phyloP scores from a whole-genome alignment of 768 basidiomycete species.

The Termitomyces sp. region DNA sequence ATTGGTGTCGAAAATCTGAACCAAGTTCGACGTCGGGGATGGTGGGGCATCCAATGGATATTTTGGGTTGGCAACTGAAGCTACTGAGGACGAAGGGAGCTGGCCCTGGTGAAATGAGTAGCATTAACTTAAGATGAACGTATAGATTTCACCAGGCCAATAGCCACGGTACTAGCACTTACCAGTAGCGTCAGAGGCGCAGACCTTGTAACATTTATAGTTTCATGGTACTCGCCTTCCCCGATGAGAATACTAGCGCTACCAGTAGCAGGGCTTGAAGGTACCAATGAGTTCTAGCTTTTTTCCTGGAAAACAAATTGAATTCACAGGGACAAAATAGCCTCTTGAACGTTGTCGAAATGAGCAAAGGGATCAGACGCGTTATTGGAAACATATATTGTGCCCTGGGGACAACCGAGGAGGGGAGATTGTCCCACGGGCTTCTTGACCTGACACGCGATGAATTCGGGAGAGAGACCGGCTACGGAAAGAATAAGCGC shows the following conservation, averaged over 20 bases:
- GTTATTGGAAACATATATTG: constrained; percentile 54
- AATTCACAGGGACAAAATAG: constrained; percentile 55
- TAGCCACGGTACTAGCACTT: constrained; percentile 12
- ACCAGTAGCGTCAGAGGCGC: constrained; percentile 60
- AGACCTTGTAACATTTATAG: constrained; percentile 52
- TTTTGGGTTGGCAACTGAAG: constrained; percentile 28
- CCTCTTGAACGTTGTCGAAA: constrained; percentile 53
- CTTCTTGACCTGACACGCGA: constrained; percentile 54
- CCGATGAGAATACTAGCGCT: constrained; percentile 52
- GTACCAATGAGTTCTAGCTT: background rate
- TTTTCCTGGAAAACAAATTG: background rate
- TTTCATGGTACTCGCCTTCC: constrained; percentile 59
- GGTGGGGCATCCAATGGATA: constrained; percentile 40
- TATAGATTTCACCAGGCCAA: background rate
- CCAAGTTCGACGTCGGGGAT: constrained; percentile 52
- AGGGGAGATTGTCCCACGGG: constrained; percentile 40
- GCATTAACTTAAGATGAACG: background rate
- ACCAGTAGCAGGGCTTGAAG: constrained; percentile 38
- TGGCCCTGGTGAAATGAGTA: constrained; percentile 43
- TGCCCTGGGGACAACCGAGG: constrained; percentile 53
- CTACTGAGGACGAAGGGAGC: constrained; percentile 33
- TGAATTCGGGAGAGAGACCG: constrained; percentile 46
- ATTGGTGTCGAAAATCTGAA: constrained; percentile 50
- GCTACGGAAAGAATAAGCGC: background rate
- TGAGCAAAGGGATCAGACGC: constrained; percentile 40